A percentile compares a stretch with the other conserved stretches of the same genome.
Evolutionary conservation across 108 stramenopile species (phyloP).

Genomic region (Bacterosira constricta): DNA sequence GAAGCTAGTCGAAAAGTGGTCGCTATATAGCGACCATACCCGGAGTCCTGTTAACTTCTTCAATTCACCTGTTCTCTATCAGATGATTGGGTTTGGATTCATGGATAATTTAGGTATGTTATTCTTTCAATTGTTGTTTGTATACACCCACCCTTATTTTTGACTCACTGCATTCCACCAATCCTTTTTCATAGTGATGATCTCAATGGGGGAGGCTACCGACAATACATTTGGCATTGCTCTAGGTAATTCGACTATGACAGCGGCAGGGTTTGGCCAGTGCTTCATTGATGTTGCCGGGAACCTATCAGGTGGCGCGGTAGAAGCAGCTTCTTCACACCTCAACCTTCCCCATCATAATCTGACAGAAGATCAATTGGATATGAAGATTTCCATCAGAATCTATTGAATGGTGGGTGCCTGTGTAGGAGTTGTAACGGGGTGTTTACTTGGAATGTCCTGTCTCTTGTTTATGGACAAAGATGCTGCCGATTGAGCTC

Average conservation of each 20-base stretch:
- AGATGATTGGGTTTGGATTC: constrained; percentile 89
- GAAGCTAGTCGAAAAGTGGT: no score
- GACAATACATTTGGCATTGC: constrained; percentile 78
- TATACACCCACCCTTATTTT: no score
- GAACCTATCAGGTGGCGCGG: constrained; percentile 59
- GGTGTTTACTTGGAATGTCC: constrained; percentile 86
- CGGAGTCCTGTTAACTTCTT: no score
- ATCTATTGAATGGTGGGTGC: constrained; percentile 57
- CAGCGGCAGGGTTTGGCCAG: constrained; percentile 84
- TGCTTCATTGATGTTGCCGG: constrained; percentile 58
- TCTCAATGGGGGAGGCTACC: constrained; percentile 84
- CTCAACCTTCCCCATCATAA: constrained; percentile 62
- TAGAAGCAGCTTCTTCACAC: constrained; percentile 56
- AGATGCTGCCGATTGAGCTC: constrained; percentile 63
- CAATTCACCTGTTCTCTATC: no score
- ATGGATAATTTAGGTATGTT: constrained; percentile 93
- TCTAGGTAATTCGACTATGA: constrained; percentile 81
- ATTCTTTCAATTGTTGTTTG: no score
- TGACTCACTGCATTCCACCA: no score
- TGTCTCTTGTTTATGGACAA: constrained; percentile 85
- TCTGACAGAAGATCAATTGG: constrained; percentile 63
- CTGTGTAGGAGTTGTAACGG: constrained; percentile 77
- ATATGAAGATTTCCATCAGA: constrained; percentile 32
- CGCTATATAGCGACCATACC: no score
- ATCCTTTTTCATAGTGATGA: no score